Evolutionary conservation across 352 stramenopile species (phyloP).

Genomic region (Blastocystis sp.): DNA sequence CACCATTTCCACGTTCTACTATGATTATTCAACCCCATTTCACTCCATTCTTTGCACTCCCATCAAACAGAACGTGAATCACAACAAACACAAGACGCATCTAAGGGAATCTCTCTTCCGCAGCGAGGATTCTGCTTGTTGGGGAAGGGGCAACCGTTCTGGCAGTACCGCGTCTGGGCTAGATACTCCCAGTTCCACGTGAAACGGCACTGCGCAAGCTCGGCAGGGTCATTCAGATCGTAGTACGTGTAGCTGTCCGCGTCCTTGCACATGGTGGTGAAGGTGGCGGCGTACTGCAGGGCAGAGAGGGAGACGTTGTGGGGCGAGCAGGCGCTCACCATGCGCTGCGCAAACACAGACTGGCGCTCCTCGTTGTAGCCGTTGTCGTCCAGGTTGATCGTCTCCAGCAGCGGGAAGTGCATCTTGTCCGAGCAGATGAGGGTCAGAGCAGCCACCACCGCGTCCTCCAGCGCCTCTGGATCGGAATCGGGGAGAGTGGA

Average conservation of each 20-base stretch:
- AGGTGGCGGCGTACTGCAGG: not conserved
- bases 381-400: conserved; percentile 11
- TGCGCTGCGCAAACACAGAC: not conserved
- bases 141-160: not conserved
- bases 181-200: conserved; percentile 23
- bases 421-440: conserved; percentile 24
- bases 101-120: too few relatives aligned
- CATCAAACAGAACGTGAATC: too few relatives aligned
- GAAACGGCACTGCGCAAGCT: conserved; percentile 21
- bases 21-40: too few relatives aligned
- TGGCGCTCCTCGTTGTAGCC: not conserved
- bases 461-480: not conserved
- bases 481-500: not conserved
- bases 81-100: too few relatives aligned
- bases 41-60: too few relatives aligned
- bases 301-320: not conserved
- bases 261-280: conserved; percentile 7
- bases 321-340: not conserved
- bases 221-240: not conserved
- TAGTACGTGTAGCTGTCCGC: conserved; percentile 29
- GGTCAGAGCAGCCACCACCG: not conserved
- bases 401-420: conserved; percentile 3
- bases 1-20: too few relatives aligned
- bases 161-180: not conserved
- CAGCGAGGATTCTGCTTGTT: not conserved